Percentiles rank a stretch among this genome's conserved stretches.
These are phyloP conservation scores for Gnomoniopsis sp. DNA, from an alignment of 2,329 filamentous ascomycete species.

Conservation along the genomic window DNA sequence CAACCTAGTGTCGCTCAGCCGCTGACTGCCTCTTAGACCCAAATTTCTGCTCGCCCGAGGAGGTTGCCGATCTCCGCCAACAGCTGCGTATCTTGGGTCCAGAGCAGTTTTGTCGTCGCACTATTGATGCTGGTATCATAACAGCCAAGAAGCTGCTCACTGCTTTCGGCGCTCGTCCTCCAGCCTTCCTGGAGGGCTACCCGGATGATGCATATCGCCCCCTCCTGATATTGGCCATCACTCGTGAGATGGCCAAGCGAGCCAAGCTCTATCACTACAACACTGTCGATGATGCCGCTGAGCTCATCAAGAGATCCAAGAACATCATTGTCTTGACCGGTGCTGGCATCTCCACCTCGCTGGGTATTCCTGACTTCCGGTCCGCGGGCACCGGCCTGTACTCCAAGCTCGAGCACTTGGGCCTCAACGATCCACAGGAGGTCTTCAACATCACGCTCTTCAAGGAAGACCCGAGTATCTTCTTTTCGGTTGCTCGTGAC, in stretches of 20 bases:
- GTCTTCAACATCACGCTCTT: constrained; percentile 92
- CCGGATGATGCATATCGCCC: constrained; percentile 73
- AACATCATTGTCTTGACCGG: constrained; percentile 95
- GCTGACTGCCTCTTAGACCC: constrained; percentile 30
- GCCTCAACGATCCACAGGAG: constrained; percentile 81
- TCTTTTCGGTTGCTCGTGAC: constrained; percentile 88
- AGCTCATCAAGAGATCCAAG: constrained; percentile 66
- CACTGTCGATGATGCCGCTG: constrained; percentile 81
- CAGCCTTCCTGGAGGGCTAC: constrained; percentile 67
- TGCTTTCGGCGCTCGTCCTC: constrained; percentile 76
- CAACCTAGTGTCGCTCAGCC: neutral
- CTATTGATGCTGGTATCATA: constrained; percentile 65
- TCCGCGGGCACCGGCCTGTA: constrained; percentile 92
- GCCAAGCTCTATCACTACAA: constrained; percentile 79
- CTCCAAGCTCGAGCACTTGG: constrained; percentile 75
- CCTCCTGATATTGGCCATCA: constrained; percentile 73
- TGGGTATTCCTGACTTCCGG: constrained; percentile 95
- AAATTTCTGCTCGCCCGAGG: constrained; percentile 61
- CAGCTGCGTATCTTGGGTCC: constrained; percentile 75
- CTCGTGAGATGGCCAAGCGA: constrained; percentile 76
- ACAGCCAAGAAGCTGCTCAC: constrained; percentile 81
- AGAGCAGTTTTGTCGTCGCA: constrained; percentile 70
- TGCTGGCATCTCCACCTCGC: constrained; percentile 91
- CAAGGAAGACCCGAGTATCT: constrained; percentile 79
- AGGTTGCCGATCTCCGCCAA: constrained; percentile 65